Conservation (phyloP, 179 eudicot genomes). For the Beta macrorhiza region DNA sequence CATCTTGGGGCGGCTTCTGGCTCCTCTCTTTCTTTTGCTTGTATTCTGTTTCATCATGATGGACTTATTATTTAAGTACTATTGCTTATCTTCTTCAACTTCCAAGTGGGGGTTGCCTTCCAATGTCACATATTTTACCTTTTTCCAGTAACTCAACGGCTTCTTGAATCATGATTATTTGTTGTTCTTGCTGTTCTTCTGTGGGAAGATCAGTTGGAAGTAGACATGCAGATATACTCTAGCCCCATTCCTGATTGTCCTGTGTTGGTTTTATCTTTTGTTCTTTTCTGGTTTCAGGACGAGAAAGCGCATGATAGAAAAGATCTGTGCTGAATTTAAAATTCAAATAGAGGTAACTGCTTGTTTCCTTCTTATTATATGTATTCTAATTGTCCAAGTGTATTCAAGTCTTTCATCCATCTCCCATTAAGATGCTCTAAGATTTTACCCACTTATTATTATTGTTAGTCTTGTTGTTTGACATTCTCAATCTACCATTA, state of each 20-base stretch:
- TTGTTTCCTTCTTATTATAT: background rate
- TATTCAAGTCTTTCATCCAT: background rate
- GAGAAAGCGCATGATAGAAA: slow-evolving; percentile 52
- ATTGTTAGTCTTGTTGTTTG: background rate
- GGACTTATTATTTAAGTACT: background rate
- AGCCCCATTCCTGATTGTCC: background rate
- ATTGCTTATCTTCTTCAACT: background rate
- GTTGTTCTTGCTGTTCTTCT: background rate
- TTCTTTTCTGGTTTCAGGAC: slow-evolving; percentile 53
- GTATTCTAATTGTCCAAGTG: background rate
- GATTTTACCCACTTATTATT: background rate
- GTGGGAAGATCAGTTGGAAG: background rate
- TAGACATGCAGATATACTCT: background rate
- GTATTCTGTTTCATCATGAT: background rate
- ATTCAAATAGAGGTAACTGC: slow-evolving; percentile 67
- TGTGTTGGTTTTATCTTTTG: slow-evolving; percentile 14
- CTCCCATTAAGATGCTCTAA: background rate
- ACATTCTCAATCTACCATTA: background rate
- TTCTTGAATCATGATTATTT: slow-evolving; percentile 1
- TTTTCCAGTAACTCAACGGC: background rate
- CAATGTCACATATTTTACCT: background rate
- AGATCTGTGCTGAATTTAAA: slow-evolving; percentile 48
- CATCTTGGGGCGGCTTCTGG: background rate
- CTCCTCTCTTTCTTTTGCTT: background rate
- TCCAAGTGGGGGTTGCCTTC: background rate